These are phyloP conservation scores for Ilex asprella DNA, from an alignment of 257 asterid species.

Conservation along the genomic window DNA sequence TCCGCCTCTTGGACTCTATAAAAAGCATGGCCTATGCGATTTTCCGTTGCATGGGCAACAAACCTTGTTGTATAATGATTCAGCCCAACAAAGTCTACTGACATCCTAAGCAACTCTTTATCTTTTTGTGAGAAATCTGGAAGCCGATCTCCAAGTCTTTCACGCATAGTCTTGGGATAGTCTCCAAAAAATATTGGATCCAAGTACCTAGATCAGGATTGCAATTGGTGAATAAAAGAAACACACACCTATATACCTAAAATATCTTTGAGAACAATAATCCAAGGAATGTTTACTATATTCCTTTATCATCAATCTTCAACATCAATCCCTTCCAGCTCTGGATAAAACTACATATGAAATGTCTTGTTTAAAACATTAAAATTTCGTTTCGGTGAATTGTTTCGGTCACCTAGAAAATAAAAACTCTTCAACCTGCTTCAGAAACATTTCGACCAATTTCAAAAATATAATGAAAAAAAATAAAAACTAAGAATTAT, in stretches of 20 bases:
- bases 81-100: slow-evolving; percentile 48
- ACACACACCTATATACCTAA: background rate
- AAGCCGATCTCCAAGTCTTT: slow-evolving; percentile 39
- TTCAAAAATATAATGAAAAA: too few species aligned
- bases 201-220: slow-evolving; percentile 30
- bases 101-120: slow-evolving; percentile 33
- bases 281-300: too few species aligned
- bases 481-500: too few species aligned
- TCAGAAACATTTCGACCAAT: too few species aligned
- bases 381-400: too few species aligned
- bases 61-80: slow-evolving; percentile 51
- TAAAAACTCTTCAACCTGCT: too few species aligned
- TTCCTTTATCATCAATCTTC: too few species aligned
- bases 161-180: slow-evolving; percentile 46
- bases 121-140: slow-evolving; percentile 42
- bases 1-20: slow-evolving; percentile 41
- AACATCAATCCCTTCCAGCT: too few species aligned
- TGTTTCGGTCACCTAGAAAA: too few species aligned
- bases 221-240: slow-evolving; percentile 4
- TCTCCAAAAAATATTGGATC: slow-evolving; percentile 46
- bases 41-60: slow-evolving; percentile 30
- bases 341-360: too few species aligned
- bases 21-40: slow-evolving; percentile 32
- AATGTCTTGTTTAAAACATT: too few species aligned
- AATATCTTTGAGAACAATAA: too few species aligned